These are phyloP conservation scores for Chrysopogon serrulatus DNA, from an alignment of 176 grass and related monocot genomes.

Conservation along the genomic window DNA sequence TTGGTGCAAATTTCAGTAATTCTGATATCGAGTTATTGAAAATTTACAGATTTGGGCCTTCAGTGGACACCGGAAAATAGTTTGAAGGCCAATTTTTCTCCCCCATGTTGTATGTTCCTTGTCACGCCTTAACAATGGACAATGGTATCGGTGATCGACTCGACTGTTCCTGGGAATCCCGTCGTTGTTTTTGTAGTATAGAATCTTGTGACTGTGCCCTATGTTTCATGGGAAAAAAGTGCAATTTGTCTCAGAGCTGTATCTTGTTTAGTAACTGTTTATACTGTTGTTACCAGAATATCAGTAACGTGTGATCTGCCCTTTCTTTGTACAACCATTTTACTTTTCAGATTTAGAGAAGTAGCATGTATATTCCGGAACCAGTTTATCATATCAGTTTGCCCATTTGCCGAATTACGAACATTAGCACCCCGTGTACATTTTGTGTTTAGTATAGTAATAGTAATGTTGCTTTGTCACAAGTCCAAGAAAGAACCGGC, in stretches of 20 bases:
- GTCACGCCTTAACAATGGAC: neutral
- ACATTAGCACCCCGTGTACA: neutral
- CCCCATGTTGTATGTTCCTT: constrained; percentile 19
- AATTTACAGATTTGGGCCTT: constrained; percentile 95
- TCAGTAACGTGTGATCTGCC: neutral
- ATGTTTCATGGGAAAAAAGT: neutral
- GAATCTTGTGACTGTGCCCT: constrained; percentile 17
- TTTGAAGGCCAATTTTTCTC: constrained; percentile 37
- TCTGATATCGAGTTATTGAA: neutral
- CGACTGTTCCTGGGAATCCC: constrained; percentile 1
- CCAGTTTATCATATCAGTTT: neutral
- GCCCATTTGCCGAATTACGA: neutral
- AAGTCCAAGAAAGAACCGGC: too few relatives aligned
- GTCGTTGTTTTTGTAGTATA: constrained; percentile 37
- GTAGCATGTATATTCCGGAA: constrained; percentile 1
- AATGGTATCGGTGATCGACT: constrained; percentile 3
- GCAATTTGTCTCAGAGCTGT: neutral
- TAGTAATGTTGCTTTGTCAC: neutral
- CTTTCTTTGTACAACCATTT: constrained; percentile 16
- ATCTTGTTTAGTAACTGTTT: constrained; percentile 11
- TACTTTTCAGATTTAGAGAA: neutral
- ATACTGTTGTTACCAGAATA: constrained; percentile 18
- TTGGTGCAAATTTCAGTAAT: neutral
- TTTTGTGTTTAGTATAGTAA: neutral
- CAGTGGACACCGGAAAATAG: constrained; percentile 83